Percentiles rank a stretch among this genome's conserved stretches.
Conservation (phyloP, 139 green algal species). For the Edaphochlamys debaryana region DNA sequence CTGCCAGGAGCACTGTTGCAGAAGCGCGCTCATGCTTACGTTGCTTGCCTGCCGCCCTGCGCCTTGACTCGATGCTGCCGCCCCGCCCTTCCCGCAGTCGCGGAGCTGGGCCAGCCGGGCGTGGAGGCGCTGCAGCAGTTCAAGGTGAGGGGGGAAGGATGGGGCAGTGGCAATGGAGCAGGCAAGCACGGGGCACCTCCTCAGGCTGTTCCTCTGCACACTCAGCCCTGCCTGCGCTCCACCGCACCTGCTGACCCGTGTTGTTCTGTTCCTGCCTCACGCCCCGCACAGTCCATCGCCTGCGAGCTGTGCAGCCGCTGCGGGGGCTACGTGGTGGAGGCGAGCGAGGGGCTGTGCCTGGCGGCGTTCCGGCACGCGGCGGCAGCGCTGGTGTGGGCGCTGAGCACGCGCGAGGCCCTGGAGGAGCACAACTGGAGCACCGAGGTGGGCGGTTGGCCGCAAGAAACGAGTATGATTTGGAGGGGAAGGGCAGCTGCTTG, state of each 20-base stretch:
- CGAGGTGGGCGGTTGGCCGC: conserved; percentile 1
- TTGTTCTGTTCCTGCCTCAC: no score
- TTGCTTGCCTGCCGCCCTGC: no score
- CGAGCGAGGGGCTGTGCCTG: conserved; percentile 36
- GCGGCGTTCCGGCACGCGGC: conserved; percentile 38
- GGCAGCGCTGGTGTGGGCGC: conserved; percentile 38
- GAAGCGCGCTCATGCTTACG: no score
- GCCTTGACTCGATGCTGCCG: no score
- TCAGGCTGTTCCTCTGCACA: no score
- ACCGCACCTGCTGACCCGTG: no score
- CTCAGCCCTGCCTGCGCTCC: no score
- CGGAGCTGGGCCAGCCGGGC: conserved; percentile 31
- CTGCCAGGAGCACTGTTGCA: no score
- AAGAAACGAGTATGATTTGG: no score
- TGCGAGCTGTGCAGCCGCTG: conserved; percentile 4
- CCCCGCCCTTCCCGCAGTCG: not conserved
- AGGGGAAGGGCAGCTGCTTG: no score
- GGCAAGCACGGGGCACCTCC: no score
- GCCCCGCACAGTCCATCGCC: conserved; percentile 23
- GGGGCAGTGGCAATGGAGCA: not conserved
- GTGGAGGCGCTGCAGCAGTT: conserved; percentile 39
- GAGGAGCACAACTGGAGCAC: not conserved
- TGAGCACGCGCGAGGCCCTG: conserved; percentile 6
- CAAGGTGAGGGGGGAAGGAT: not conserved
- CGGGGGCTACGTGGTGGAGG: conserved; percentile 45